Evolutionary conservation across 2,329 filamentous ascomycete species (phyloP).

Genomic region (Venturia effusa): DNA sequence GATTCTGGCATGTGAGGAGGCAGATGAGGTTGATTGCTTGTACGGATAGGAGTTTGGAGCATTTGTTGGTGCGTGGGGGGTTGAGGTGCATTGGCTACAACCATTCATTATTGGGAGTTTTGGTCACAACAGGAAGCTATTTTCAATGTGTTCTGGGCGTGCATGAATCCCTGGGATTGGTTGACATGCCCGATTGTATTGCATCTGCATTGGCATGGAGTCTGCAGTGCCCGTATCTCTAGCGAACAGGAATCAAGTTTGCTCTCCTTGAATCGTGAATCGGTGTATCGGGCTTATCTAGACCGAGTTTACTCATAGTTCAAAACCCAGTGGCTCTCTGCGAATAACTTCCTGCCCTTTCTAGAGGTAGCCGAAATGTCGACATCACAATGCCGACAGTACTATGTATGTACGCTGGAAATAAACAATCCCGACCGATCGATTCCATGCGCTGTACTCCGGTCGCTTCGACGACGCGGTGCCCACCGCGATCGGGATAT

Average conservation of each 20-base stretch:
- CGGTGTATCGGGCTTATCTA: not conserved
- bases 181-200: not conserved
- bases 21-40: not conserved
- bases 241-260: not conserved
- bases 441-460: no score
- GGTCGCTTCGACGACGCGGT: not conserved
- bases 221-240: not conserved
- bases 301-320: not conserved
- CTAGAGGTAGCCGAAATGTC: no score
- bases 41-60: not conserved
- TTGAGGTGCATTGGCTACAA: not conserved
- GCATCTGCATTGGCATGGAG: not conserved
- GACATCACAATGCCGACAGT: no score
- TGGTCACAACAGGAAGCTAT: not conserved
- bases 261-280: not conserved
- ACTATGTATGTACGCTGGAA: no score
- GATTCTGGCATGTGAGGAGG: conserved; percentile 2
- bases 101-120: not conserved
- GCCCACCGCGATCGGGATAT: not conserved
- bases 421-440: no score
- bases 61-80: not conserved
- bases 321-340: not conserved
- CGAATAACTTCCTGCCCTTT: no score
- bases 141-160: not conserved
- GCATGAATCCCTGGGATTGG: not conserved